Conservation (phyloP, 2,329 filamentous ascomycete species). For the Fusarium pseudoanthophilum region DNA sequence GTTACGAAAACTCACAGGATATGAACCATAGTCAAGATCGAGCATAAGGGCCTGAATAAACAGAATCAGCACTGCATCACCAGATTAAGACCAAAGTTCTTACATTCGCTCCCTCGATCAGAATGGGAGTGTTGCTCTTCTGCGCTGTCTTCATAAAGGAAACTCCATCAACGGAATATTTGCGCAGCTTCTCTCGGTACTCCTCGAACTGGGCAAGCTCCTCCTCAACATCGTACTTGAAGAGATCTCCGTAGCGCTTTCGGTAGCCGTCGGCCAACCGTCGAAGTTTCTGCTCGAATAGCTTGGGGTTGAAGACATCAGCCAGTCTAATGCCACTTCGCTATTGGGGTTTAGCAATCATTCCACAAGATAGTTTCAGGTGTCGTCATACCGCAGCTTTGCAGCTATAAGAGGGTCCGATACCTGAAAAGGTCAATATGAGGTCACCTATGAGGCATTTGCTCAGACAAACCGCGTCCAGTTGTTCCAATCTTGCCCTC, state of each 20-base stretch:
- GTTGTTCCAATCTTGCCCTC: neutral
- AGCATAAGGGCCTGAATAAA: conserved; percentile 65
- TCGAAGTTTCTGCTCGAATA: neutral
- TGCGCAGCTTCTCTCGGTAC: neutral
- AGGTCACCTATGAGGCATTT: neutral
- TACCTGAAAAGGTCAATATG: neutral
- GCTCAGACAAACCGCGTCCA: neutral
- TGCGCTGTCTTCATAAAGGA: neutral
- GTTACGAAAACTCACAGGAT: conserved; percentile 43
- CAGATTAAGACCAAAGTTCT: accelerated
- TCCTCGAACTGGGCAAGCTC: neutral
- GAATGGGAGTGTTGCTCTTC: neutral
- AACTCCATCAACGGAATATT: neutral
- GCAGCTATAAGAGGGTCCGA: neutral
- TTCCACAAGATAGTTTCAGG: neutral
- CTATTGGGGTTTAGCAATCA: neutral
- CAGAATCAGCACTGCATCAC: neutral
- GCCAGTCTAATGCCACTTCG: neutral
- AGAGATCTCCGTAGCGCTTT: neutral
- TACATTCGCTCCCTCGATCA: neutral
- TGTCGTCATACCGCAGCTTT: neutral
- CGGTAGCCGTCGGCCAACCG: neutral
- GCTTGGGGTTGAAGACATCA: neutral
- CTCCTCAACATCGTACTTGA: neutral
- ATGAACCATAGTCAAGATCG: conserved; percentile 66